These are phyloP conservation scores for Zychaea mexicana DNA, from an alignment of 371 early-diverging fungal genomes.

Conservation along the genomic window DNA sequence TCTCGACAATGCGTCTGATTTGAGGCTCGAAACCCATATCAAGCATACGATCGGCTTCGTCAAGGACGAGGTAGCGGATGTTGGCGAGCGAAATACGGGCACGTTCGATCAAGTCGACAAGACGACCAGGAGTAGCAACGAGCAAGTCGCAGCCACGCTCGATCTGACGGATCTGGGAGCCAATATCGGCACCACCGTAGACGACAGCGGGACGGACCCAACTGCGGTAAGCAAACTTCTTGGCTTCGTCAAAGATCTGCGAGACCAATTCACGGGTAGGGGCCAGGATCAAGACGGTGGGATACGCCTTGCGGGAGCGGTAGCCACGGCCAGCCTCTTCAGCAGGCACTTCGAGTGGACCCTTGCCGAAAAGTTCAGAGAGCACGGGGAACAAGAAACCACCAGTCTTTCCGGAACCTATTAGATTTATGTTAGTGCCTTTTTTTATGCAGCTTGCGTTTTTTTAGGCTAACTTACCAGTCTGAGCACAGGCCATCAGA, in stretches of 20 bases:
- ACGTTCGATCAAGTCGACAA: constrained; percentile 91
- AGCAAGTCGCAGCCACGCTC: constrained; percentile 92
- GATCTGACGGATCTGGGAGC: constrained; percentile 85
- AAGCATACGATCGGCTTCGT: constrained; percentile 98
- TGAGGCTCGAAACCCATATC: constrained; percentile 99
- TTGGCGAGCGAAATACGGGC: constrained; percentile 78
- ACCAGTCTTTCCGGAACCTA: constrained; percentile 88
- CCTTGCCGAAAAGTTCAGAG: constrained; percentile 89
- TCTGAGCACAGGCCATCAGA: constrained; percentile 92
- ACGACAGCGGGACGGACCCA: constrained; percentile 55
- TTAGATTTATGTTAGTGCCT: background rate
- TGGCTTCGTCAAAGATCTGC: constrained; percentile 67
- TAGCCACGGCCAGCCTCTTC: constrained; percentile 59
- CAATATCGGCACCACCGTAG: constrained; percentile 92
- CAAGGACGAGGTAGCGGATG: constrained; percentile 93
- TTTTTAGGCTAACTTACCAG: constrained; percentile 43
- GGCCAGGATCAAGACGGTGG: constrained; percentile 92
- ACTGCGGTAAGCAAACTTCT: constrained; percentile 48
- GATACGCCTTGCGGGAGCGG: constrained; percentile 85
- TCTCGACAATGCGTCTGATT: constrained; percentile 92
- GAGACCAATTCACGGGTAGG: constrained; percentile 94
- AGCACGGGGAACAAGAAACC: constrained; percentile 93
- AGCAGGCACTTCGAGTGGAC: constrained; percentile 63
- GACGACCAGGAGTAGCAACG: constrained; percentile 97
- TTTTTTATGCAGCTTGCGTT: background rate